Conservation (phyloP, 164 flowering plant species). For the Magnolia changhungtana region DNA sequence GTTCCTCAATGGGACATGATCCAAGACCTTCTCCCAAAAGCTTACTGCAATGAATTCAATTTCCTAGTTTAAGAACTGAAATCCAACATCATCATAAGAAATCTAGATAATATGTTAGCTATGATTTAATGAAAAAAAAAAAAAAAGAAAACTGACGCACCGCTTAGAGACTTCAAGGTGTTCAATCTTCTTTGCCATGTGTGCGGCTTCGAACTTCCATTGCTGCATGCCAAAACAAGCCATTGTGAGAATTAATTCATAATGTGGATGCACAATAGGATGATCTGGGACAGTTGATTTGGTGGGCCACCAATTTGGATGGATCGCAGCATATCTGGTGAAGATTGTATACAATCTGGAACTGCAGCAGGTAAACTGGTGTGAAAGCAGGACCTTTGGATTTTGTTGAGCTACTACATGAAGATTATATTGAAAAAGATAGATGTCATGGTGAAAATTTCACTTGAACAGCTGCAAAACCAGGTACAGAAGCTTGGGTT, state of each 20-base stretch:
- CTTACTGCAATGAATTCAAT: conserved; percentile 39
- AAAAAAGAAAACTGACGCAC: conserved; percentile 20
- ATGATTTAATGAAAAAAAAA: neutral
- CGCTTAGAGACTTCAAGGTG: conserved; percentile 62
- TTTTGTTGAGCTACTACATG: no score
- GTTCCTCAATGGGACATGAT: conserved; percentile 59
- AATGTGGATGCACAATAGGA: neutral
- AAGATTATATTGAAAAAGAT: no score
- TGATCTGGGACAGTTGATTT: no score
- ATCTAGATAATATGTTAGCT: neutral
- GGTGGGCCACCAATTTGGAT: no score
- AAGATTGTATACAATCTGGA: no score
- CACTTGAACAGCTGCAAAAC: no score
- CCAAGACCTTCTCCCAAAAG: conserved; percentile 71
- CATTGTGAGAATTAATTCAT: neutral
- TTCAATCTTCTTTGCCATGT: conserved; percentile 70
- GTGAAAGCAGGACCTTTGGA: no score
- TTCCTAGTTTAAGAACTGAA: neutral
- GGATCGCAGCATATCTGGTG: no score
- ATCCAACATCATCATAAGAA: neutral
- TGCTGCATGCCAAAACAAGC: conserved; percentile 39
- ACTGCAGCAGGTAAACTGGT: no score
- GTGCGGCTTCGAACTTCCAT: conserved; percentile 56
- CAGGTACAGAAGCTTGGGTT: no score
- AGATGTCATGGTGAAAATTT: no score